Conservation (phyloP, 148 eudicot species). For the Bassia scoparia region DNA sequence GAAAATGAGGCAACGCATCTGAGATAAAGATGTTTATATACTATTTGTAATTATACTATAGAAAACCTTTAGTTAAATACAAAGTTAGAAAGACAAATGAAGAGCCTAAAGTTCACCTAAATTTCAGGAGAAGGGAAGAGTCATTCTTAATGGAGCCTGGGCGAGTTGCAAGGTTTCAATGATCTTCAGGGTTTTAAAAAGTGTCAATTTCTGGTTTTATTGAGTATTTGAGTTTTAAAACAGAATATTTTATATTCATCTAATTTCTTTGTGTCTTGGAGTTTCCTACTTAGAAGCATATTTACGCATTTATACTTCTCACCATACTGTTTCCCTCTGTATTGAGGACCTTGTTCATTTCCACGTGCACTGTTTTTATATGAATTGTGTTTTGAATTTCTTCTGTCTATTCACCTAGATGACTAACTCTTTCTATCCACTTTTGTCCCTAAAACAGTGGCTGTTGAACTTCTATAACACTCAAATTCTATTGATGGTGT, state of each 20-base stretch:
- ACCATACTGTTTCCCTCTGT: not conserved
- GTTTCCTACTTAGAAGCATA: not conserved
- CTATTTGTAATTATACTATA: not conserved
- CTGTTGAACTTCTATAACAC: constrained; percentile 75
- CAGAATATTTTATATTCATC: not conserved
- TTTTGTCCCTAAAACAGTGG: constrained; percentile 55
- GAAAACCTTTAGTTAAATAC: not conserved
- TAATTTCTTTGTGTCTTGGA: not conserved
- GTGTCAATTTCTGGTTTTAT: not conserved
- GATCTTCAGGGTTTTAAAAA: constrained; percentile 2
- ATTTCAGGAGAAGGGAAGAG: not conserved
- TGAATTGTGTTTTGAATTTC: constrained; percentile 1
- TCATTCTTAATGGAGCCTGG: not conserved
- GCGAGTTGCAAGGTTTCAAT: not conserved
- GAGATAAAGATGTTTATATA: not conserved
- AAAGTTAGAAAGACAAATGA: not conserved
- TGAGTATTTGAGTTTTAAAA: not conserved
- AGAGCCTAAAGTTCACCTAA: not conserved
- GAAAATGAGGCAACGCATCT: not conserved
- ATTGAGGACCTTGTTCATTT: not conserved
- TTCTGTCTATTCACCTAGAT: not conserved
- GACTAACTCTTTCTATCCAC: not conserved
- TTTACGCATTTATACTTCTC: not conserved
- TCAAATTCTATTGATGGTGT: constrained; percentile 83
- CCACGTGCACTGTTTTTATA: not conserved